These are phyloP conservation scores for Pseudomassariella vexata DNA, from an alignment of 2,329 filamentous ascomycete species.

Conservation along the genomic window DNA sequence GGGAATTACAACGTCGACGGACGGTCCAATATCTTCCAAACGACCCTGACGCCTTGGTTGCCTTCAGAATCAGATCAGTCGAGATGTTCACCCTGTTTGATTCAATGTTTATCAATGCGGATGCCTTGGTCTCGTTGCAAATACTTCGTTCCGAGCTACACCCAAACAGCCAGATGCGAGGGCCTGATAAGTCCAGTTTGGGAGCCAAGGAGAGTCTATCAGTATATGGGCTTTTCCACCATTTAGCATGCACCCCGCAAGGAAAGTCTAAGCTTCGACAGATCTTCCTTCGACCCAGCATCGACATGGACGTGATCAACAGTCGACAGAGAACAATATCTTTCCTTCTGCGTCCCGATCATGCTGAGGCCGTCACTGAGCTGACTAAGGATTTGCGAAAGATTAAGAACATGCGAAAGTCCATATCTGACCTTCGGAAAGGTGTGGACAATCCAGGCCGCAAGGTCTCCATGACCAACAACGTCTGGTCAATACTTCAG, in stretches of 20 bases:
- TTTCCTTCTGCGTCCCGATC: slow-evolving; percentile 62
- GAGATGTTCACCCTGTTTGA: slow-evolving; percentile 67
- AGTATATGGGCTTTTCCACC: slow-evolving; percentile 75
- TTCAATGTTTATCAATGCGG: slow-evolving; percentile 72
- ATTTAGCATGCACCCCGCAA: slow-evolving; percentile 70
- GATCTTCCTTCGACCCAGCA: slow-evolving; percentile 73
- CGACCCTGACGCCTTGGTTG: slow-evolving; percentile 43
- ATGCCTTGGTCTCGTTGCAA: slow-evolving; percentile 77
- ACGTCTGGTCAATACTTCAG: slow-evolving; percentile 67
- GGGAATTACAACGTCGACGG: slow-evolving; percentile 66
- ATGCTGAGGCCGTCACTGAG: slow-evolving; percentile 47
- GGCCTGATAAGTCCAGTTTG: slow-evolving; percentile 52
- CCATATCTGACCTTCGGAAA: slow-evolving; percentile 67
- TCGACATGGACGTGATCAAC: slow-evolving; percentile 60
- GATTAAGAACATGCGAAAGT: slow-evolving; percentile 69
- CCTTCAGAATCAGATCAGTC: slow-evolving; percentile 58
- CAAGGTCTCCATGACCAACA: slow-evolving; percentile 51
- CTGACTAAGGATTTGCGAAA: slow-evolving; percentile 59
- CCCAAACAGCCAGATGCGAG: slow-evolving; percentile 74
- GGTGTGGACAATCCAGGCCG: slow-evolving; percentile 57
- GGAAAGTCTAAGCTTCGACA: slow-evolving; percentile 71
- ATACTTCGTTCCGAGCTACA: slow-evolving; percentile 79
- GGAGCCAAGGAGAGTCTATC: slow-evolving; percentile 77
- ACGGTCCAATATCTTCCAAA: slow-evolving; percentile 57
- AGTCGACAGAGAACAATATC: slow-evolving; percentile 67